Percentiles rank a stretch among this genome's conserved stretches.
These are phyloP conservation scores for Aspergillus nomiae DNA, from an alignment of 2,329 filamentous ascomycete genomes.

Conservation along the genomic window DNA sequence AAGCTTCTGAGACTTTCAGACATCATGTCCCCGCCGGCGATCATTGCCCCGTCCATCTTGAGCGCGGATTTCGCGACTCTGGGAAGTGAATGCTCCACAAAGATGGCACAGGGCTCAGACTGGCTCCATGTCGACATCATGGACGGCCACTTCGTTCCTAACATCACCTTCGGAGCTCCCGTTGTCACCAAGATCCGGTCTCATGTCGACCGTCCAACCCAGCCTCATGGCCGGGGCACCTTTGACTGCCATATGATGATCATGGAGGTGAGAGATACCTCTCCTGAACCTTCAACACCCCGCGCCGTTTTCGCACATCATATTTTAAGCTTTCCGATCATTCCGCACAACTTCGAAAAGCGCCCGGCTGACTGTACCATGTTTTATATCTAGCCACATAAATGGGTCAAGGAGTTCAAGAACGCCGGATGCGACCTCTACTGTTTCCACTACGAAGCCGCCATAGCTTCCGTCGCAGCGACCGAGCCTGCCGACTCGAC, in stretches of 20 bases:
- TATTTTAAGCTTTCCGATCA: neutral
- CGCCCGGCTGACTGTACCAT: constrained; percentile 9
- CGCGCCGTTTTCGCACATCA: neutral
- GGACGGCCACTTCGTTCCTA: constrained; percentile 98
- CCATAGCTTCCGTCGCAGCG: constrained; percentile 77
- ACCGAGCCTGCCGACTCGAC: constrained; percentile 72
- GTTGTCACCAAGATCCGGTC: constrained; percentile 91
- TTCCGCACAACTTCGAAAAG: neutral
- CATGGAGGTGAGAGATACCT: constrained; percentile 68
- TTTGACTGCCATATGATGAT: constrained; percentile 99
- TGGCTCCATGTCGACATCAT: constrained; percentile 97
- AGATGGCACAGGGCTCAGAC: constrained; percentile 84
- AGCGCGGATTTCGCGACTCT: constrained; percentile 93
- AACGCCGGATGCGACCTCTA: constrained; percentile 96
- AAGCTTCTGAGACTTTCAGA: neutral
- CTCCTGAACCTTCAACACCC: neutral
- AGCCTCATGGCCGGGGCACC: constrained; percentile 76
- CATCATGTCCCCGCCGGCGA: constrained; percentile 82
- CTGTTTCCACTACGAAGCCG: constrained; percentile 99
- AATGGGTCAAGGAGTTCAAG: constrained; percentile 96
- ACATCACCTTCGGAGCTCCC: constrained; percentile 94
- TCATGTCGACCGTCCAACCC: constrained; percentile 75
- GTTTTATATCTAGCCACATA: constrained; percentile 71
- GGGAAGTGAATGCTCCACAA: constrained; percentile 80
- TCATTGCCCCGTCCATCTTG: constrained; percentile 97